Evolutionary conservation across 176 grass and related monocot species (phyloP).

Genomic region (Paspalum vaginatum): DNA sequence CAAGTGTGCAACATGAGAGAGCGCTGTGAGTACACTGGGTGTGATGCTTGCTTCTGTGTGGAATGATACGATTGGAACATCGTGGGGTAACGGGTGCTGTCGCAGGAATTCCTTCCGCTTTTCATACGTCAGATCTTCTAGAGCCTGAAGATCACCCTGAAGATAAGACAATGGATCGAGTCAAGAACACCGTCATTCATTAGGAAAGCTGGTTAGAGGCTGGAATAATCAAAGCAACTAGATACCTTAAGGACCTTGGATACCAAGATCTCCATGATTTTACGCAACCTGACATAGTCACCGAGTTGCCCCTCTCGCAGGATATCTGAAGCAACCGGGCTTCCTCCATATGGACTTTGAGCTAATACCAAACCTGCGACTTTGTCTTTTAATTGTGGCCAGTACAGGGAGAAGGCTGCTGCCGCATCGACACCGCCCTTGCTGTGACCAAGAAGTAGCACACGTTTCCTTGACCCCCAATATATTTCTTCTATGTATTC

Average conservation of each 20-base stretch:
- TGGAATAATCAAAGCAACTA: constrained; percentile 41
- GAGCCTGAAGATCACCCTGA: constrained; percentile 83
- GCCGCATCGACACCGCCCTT: constrained; percentile 92
- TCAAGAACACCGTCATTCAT: background rate
- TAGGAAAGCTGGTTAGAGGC: background rate
- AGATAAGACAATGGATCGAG: constrained; percentile 28
- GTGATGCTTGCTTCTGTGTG: constrained; percentile 91
- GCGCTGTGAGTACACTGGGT: constrained; percentile 65
- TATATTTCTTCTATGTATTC: constrained; percentile 96
- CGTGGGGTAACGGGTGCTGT: constrained; percentile 59
- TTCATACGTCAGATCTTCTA: constrained; percentile 82
- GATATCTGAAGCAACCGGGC: constrained; percentile 90
- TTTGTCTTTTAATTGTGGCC: constrained; percentile 88
- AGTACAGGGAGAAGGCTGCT: constrained; percentile 82
- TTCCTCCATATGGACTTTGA: constrained; percentile 93
- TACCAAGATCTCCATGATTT: constrained; percentile 84
- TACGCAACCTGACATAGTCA: constrained; percentile 84
- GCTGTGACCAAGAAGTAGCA: constrained; percentile 90
- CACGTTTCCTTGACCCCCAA: constrained; percentile 80
- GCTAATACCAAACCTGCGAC: constrained; percentile 83
- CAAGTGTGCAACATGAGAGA: constrained; percentile 82
- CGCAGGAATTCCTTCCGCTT: constrained; percentile 74
- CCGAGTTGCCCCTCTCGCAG: constrained; percentile 85
- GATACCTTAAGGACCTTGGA: constrained; percentile 89
- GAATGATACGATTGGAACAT: constrained; percentile 81